Evolutionary conservation across 306 rosid species (phyloP), one percentile per base, ranked within the genome.

Genomic region (Dalbergia cultrata): DNA sequence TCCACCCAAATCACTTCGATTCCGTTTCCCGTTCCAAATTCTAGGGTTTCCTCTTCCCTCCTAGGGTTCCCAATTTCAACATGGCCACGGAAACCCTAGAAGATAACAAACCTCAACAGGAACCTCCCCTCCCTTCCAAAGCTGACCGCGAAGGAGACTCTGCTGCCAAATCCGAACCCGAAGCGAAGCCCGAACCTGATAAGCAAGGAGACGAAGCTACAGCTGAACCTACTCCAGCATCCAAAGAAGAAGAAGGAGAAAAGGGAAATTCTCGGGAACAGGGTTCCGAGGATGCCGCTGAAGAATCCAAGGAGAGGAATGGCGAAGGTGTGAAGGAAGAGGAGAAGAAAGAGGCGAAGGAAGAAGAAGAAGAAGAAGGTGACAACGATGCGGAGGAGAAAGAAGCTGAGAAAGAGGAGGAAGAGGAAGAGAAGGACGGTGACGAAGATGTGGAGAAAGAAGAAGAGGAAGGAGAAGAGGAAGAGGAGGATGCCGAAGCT

Each of bases 71-170:
- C 35, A 70, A 75, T 53, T 22, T 14, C 13, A 41, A 12, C 80
- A 95, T 95, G 98, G 95, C 97, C 39, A 75, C 94, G 52, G 97
- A 84, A 80, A 84, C 88, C 89, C 88, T 86, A 88, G 94, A 90
- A 43, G 97, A 89, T 64, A 83, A 54, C 85, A 85, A 84, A 22
- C 79, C 90, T 69, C 87, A 6, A 2, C 60, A 54, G 60, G 60
- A 54, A 54, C 60, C 60, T 54, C 60, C 52, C 10, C 21, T 21
- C 47, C 75, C n/a, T n/a, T 7, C 53, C 17, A 41, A 66, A 4
- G n/a, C 53, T 1, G 53, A 66, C 22, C 10, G 22, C 0, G 22
- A 54, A 47, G 52, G 9, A 10, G 52, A 3, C 9, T 54, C 60
- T 5, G 60, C 70, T 64, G 8, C 39, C 44, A 17, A 72, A 64